phyloP scores from a whole-genome alignment of 208 protist species.

The Lotmaria passim region DNA sequence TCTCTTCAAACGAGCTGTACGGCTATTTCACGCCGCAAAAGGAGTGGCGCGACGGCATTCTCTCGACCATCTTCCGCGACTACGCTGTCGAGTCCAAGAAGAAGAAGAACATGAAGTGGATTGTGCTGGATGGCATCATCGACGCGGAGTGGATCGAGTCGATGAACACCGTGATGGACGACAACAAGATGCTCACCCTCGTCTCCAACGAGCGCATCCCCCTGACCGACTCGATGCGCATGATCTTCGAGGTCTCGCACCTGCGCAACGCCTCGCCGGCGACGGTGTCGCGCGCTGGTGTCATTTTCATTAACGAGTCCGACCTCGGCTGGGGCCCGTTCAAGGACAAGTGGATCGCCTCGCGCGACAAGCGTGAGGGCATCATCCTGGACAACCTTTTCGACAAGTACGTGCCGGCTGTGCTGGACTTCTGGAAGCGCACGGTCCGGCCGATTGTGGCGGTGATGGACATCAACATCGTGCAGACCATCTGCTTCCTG shows the following conservation, averaged over 20 bases:
- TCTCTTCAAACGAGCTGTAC: constrained; percentile 98
- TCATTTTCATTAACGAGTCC: constrained; percentile 98
- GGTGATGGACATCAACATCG: constrained; percentile 95
- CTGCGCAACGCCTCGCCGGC: constrained; percentile 98
- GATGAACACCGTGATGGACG: constrained; percentile 99
- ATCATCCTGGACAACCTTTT: constrained; percentile 96
- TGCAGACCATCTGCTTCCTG: constrained; percentile 97
- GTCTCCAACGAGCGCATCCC: constrained; percentile 99
- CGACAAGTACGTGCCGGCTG: constrained; percentile 96
- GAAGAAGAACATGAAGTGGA: constrained; percentile 96
- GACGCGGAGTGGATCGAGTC: constrained; percentile 99
- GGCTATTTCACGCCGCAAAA: constrained; percentile 97
- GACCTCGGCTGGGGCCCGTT: constrained; percentile 98
- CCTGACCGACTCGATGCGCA: constrained; percentile 97
- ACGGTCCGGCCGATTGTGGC: constrained; percentile 88
- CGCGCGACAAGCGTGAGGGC: constrained; percentile 90
- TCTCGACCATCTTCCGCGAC: constrained; percentile 96
- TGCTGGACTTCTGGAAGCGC: constrained; percentile 95
- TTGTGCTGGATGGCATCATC: constrained; percentile 98
- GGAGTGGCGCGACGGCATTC: constrained; percentile 97
- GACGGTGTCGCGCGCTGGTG: constrained; percentile 98
- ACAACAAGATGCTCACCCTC: constrained; percentile 99
- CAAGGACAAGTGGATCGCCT: constrained; percentile 95
- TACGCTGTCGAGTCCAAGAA: constrained; percentile 96
- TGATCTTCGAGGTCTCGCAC: constrained; percentile 98